Base-by-base conservation (phyloP, 2,329 filamentous ascomycete genomes). In the Colletotrichum sublineola region DNA sequence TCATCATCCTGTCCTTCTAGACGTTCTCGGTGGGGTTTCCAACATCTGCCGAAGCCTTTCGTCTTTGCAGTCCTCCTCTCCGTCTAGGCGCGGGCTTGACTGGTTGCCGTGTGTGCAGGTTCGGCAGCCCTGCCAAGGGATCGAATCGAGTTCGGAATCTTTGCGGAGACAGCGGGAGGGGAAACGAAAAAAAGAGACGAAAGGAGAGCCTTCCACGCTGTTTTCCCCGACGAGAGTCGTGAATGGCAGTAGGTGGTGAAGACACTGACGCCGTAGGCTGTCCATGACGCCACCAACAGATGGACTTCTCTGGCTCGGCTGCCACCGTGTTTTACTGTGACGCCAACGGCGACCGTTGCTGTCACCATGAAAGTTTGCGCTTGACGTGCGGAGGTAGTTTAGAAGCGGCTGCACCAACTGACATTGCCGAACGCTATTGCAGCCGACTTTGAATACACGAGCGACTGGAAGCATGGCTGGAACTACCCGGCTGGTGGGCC, bases 401-500 rank as follows among this genome's bases (percentile, higher is more conserved):
- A 24, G 36, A 42, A 40, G 66, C 61, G 67, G 53, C 67, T 65
- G 60, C 66, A 62, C 61, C 67, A 48, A 65, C 55, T 70, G 66
- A 72, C 66, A 67, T 64, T 72, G 69, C 69, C 53, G 66, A 69
- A 68, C 56, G 52, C 62, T 63, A 7, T 44, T 20, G 52, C 33
- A 67, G 31, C 42, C 63, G 24, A 68, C 24, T 56, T 56, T 42
- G 36, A 24, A 6, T 52, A 40, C 24, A 24, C 24, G 20, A 56
- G 62, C 24, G 50, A 50, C 52, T 52, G 48, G 42, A 55, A 7
- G 50, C 38, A 31, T 50, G 40, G 29, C 44, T 64, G 69, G 29
- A 72, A 72, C 66, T 64, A 64, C 69, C 66, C 66, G 69, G 53
- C 40, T 29, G 67, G 70, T 62, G 61, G 70, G 46, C 53, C 70